phyloP scores from a whole-genome alignment of 2,329 filamentous ascomycete genomes.

The Dothidotthia symphoricarpi region DNA sequence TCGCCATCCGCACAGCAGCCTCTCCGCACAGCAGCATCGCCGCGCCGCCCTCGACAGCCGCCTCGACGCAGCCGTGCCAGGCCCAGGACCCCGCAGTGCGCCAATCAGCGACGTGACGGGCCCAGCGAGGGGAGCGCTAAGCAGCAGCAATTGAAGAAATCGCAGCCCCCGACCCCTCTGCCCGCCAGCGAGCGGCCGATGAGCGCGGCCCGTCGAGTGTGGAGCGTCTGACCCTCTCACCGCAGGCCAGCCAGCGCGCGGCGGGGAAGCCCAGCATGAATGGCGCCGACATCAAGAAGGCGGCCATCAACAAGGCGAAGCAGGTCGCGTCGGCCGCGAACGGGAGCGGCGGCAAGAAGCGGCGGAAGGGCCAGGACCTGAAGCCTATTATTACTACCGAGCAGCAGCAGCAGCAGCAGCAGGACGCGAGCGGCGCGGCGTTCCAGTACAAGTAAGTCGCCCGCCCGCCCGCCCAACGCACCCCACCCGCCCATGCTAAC shows the following conservation, averaged over 20 bases:
- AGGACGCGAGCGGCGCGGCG: constrained; percentile 46
- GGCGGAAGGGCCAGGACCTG: constrained; percentile 67
- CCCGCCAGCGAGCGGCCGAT: constrained; percentile 18
- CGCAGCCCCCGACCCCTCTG: constrained; percentile 14
- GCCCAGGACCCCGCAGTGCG: constrained; percentile 14
- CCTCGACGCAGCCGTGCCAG: constrained; percentile 3
- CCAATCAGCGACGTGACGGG: constrained; percentile 30
- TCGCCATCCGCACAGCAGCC: not conserved
- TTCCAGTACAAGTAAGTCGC: constrained; percentile 46
- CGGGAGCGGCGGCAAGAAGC: constrained; percentile 64
- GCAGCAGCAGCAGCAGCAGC: constrained; percentile 42
- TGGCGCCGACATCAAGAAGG: constrained; percentile 63
- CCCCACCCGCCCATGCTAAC: no score
- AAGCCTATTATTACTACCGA: constrained; percentile 77
- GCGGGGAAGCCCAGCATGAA: constrained; percentile 52
- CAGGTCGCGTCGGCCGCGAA: constrained; percentile 60
- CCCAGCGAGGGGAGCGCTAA: constrained; percentile 37
- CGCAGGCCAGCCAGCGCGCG: constrained; percentile 25
- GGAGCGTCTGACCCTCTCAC: constrained; percentile 25
- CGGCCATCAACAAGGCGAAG: constrained; percentile 65
- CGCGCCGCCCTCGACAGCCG: not conserved
- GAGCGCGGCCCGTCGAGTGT: constrained; percentile 29
- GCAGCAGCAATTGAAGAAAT: constrained; percentile 39
- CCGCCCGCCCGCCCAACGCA: no score
- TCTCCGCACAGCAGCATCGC: constrained; percentile 1